Evolutionary conservation across 164 flowering plant species (phyloP).

Genomic region (Vitis rotundifolia): DNA sequence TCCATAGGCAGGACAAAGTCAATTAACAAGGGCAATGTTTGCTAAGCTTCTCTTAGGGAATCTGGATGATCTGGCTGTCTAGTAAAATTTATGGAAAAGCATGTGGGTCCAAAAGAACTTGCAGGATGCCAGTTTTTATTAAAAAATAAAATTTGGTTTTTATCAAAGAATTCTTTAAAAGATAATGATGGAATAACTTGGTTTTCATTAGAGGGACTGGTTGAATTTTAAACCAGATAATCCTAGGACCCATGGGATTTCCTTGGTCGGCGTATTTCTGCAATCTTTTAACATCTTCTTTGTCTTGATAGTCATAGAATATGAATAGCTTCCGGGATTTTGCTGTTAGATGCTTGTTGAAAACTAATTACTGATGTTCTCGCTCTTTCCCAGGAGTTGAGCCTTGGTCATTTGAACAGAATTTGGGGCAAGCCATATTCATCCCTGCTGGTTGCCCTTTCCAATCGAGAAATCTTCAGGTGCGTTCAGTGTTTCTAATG

Average conservation of each 20-base stretch:
- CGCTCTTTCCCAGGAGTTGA: slow-evolving; percentile 62
- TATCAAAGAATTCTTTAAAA: no score
- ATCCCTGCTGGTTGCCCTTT: slow-evolving; percentile 95
- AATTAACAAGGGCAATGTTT: background rate
- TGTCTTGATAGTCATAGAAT: background rate
- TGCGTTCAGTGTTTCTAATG: slow-evolving; percentile 19
- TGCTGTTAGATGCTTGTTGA: background rate
- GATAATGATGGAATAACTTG: no score
- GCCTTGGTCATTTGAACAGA: slow-evolving; percentile 93
- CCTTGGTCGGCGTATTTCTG: no score
- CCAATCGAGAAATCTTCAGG: slow-evolving; percentile 85
- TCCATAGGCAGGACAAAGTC: no score
- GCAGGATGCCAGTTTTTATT: background rate
- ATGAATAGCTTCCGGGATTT: background rate
- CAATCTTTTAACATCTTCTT: background rate
- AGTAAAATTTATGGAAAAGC: background rate
- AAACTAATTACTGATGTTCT: background rate
- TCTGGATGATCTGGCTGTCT: background rate
- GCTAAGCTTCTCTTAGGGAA: background rate
- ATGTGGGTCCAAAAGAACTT: background rate
- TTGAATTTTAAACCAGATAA: no score
- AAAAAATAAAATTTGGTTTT: background rate
- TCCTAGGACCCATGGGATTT: no score
- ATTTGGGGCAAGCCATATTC: slow-evolving; percentile 81
- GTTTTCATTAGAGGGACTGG: no score